Percentiles rank a stretch among this genome's conserved stretches.
These are phyloP conservation scores for Hordeum pubiflorum DNA, from an alignment of 202 grass and related monocot species.

Conservation along the genomic window DNA sequence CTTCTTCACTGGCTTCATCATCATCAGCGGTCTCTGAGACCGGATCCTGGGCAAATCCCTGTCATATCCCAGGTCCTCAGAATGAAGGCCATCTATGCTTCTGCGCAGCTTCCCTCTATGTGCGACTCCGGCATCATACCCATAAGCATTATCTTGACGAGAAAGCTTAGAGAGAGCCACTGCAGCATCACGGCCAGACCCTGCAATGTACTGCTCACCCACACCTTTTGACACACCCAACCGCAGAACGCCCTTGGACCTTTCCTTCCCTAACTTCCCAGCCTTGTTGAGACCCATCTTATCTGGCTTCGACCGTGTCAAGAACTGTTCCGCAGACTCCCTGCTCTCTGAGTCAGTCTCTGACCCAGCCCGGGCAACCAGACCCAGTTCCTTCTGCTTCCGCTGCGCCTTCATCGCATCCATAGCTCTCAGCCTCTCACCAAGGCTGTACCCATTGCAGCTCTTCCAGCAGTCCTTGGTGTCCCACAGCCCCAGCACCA, in stretches of 20 bases:
- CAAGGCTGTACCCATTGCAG: constrained; percentile 39
- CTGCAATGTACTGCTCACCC: constrained; percentile 25
- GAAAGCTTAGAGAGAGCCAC: constrained; percentile 14
- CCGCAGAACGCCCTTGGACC: constrained; percentile 42
- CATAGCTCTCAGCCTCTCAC: constrained; percentile 53
- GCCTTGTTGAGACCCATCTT: constrained; percentile 34
- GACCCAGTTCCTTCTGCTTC: constrained; percentile 25
- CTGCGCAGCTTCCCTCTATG: constrained; percentile 35
- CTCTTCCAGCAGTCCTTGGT: constrained; percentile 72
- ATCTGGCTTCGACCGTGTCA: constrained; percentile 12
- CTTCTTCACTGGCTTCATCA: constrained; percentile 47
- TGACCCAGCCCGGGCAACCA: constrained; percentile 3
- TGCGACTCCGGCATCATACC: constrained; percentile 21
- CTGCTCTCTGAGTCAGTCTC: constrained; percentile 65
- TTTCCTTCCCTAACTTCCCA: constrained; percentile 44
- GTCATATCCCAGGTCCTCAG: constrained; percentile 33
- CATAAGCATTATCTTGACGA: constrained; percentile 14
- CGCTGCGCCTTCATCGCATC: constrained; percentile 34
- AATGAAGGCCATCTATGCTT: constrained; percentile 12
- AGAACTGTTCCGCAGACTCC: constrained; percentile 36
- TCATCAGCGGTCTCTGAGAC: constrained; percentile 18
- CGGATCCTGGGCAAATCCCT: constrained; percentile 23
- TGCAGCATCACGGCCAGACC: not conserved
- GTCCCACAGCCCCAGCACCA: constrained; percentile 51
- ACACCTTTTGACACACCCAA: constrained; percentile 26